phyloP scores from a whole-genome alignment of 441 rosid species.

The Raphanus hybrid region DNA sequence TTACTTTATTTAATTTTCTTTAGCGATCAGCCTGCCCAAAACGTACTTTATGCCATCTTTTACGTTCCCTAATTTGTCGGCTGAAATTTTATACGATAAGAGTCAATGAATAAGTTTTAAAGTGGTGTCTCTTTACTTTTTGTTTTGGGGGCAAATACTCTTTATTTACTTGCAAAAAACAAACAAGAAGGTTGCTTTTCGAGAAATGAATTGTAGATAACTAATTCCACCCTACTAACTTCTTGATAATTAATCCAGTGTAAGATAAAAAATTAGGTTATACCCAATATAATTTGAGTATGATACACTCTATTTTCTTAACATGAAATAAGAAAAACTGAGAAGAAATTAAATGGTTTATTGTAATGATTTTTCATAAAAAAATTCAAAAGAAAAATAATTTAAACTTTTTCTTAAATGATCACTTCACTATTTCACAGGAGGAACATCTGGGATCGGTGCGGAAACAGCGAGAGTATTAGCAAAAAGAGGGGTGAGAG shows the following conservation, averaged over 20 bases:
- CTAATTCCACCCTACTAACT: conserved; percentile 1
- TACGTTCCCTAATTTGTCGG: conserved; percentile 44
- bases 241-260: conserved; percentile 1
- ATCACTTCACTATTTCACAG: conserved; percentile 38
- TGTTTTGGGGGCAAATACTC: not conserved
- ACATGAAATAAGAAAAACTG: not conserved
- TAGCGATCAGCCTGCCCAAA: conserved; percentile 40
- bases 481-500: conserved; percentile 78
- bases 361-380: too few species aligned
- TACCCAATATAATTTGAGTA: not conserved
- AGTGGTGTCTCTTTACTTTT: conserved; percentile 26
- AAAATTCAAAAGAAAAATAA: too few species aligned
- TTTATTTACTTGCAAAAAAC: not conserved
- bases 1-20: conserved; percentile 27
- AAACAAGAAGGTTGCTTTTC: conserved; percentile 2
- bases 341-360: not conserved
- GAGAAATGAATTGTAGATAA: conserved; percentile 16
- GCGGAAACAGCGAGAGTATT: conserved; percentile 84
- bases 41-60: conserved; percentile 37
- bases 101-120: conserved; percentile 26
- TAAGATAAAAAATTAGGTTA: not conserved
- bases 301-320: not conserved
- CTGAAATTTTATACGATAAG: conserved; percentile 28
- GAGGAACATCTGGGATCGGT: conserved; percentile 96
- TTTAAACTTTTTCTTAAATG: not conserved